Percentiles rank a stretch among this genome's conserved stretches.
Conservation (phyloP, 2,329 filamentous ascomycete genomes). For the Venturia carpophila region DNA sequence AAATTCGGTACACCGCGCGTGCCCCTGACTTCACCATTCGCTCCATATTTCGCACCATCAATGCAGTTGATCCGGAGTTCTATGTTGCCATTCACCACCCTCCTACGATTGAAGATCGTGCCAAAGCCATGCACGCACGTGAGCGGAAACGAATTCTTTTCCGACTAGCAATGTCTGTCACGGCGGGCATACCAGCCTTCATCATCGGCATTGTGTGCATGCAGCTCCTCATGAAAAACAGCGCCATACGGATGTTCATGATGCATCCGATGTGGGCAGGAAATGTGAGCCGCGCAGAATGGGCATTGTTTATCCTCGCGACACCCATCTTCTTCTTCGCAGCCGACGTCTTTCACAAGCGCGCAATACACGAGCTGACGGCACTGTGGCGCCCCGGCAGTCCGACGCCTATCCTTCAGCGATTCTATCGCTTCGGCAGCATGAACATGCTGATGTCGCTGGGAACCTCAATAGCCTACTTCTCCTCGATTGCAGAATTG, state of each 20-base stretch:
- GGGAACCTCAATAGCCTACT: slow-evolving; percentile 79
- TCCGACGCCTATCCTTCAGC: slow-evolving; percentile 59
- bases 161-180: slow-evolving; percentile 61
- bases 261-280: slow-evolving; percentile 65
- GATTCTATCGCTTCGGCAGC: slow-evolving; percentile 89
- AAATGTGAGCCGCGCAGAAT: slow-evolving; percentile 63
- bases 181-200: slow-evolving; percentile 73
- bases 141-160: slow-evolving; percentile 62
- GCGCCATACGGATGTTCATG: slow-evolving; percentile 54
- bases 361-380: slow-evolving; percentile 69
- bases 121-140: slow-evolving; percentile 60
- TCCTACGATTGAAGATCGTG: slow-evolving; percentile 75
- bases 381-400: slow-evolving; percentile 72
- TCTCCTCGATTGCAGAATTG: slow-evolving; percentile 72
- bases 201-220: slow-evolving; percentile 86
- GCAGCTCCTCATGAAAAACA: slow-evolving; percentile 60
- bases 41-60: slow-evolving; percentile 61
- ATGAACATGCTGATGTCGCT: slow-evolving; percentile 94
- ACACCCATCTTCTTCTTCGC: slow-evolving; percentile 83
- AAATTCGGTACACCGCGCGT: slow-evolving; percentile 60
- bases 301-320: slow-evolving; percentile 71
- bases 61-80: slow-evolving; percentile 58
- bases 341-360: slow-evolving; percentile 74
- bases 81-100: slow-evolving; percentile 66
- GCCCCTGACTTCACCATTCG: slow-evolving; percentile 67